Conservation (phyloP, 2,329 filamentous ascomycete genomes). For the Pestalotiopsis sp. region DNA sequence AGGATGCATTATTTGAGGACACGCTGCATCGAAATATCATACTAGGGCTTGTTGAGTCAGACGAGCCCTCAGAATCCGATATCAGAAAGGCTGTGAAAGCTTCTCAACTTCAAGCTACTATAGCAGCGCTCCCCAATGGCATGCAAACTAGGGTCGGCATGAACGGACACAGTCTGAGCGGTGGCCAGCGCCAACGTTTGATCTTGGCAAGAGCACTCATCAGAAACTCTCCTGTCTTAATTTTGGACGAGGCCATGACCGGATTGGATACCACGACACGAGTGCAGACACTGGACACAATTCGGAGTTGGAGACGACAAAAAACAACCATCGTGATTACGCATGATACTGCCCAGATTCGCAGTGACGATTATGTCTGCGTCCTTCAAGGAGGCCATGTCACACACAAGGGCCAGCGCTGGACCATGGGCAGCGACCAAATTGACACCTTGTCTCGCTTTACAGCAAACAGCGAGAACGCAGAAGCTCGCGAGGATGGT, state of each 20-base stretch:
- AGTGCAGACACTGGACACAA: slow-evolving; percentile 70
- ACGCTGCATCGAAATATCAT: slow-evolving; percentile 78
- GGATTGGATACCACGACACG: slow-evolving; percentile 78
- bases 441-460: neutral
- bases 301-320: slow-evolving; percentile 74
- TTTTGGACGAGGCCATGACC: slow-evolving; percentile 88
- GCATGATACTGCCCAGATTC: slow-evolving; percentile 81
- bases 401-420: slow-evolving; percentile 69
- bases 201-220: slow-evolving; percentile 79
- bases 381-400: slow-evolving; percentile 73
- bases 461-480: neutral
- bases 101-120: slow-evolving; percentile 69
- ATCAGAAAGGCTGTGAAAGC: slow-evolving; percentile 66
- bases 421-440: slow-evolving; percentile 34
- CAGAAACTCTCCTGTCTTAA: slow-evolving; percentile 76
- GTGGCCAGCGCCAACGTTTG: slow-evolving; percentile 82
- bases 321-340: slow-evolving; percentile 95
- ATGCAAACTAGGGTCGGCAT: slow-evolving; percentile 72
- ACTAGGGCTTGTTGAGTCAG: slow-evolving; percentile 62
- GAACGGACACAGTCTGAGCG: slow-evolving; percentile 74
- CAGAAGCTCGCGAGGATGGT: neutral
- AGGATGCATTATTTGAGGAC: slow-evolving; percentile 80
- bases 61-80: slow-evolving; percentile 52
- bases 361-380: slow-evolving; percentile 74
- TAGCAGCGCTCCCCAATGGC: slow-evolving; percentile 69